phyloP scores from a whole-genome alignment of 169 alveolate genomes.

The Plasmodium gaboni region DNA sequence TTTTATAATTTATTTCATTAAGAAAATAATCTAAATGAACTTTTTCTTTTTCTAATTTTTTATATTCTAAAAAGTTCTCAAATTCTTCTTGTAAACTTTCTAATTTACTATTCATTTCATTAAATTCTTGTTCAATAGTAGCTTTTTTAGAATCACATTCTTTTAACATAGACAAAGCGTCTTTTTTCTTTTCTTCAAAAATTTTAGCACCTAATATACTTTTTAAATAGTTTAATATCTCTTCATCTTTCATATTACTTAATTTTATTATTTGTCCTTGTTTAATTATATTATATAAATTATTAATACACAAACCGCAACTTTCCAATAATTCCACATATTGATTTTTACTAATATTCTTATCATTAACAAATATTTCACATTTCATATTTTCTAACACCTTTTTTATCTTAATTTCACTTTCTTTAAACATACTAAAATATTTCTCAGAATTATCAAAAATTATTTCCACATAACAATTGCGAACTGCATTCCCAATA shows the following conservation, averaged over 20 bases:
- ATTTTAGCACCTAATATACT: conserved; percentile 73
- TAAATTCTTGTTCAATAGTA: conserved; percentile 79
- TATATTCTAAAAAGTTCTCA: conserved; percentile 74
- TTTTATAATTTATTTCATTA: conserved; percentile 72
- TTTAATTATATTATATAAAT: conserved; percentile 59
- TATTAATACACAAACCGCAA: conserved; percentile 70
- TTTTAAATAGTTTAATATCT: conserved; percentile 62
- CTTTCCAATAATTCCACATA: conserved; percentile 75
- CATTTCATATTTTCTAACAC: conserved; percentile 76
- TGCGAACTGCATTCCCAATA: conserved; percentile 72
- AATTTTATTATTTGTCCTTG: conserved; percentile 74
- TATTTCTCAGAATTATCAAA: conserved; percentile 70
- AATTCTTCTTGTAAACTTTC: conserved; percentile 79
- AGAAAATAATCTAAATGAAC: conserved; percentile 69
- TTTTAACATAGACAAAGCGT: conserved; percentile 74
- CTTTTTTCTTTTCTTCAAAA: conserved; percentile 76
- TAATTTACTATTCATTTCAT: conserved; percentile 79
- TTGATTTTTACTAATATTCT: conserved; percentile 70
- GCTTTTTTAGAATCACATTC: conserved; percentile 81
- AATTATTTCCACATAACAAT: conserved; percentile 65
- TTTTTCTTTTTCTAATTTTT: conserved; percentile 74
- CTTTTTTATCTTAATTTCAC: conserved; percentile 66
- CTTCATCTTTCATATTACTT: conserved; percentile 75
- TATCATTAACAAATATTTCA: conserved; percentile 71
- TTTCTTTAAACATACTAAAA: conserved; percentile 76